phyloP scores from a whole-genome alignment of 192 early-diverging fungal genomes.

The Coemansia erecta region DNA sequence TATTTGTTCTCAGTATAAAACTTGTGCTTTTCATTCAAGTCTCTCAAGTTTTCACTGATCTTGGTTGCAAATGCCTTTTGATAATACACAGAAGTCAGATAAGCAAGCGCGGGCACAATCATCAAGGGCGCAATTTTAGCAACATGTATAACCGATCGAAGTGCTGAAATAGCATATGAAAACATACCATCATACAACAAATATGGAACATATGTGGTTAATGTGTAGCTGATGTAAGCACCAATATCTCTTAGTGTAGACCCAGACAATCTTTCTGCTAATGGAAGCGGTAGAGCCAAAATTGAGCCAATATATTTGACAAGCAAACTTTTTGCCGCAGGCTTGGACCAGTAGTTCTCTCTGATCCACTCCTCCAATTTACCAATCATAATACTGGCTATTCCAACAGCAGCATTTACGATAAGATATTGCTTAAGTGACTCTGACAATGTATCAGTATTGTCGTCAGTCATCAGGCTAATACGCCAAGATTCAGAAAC shows the following conservation, averaged over 20 bases:
- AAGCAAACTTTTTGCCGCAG: neutral
- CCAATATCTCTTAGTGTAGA: neutral
- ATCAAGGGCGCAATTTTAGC: too few species aligned
- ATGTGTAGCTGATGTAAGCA: neutral
- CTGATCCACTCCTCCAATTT: neutral
- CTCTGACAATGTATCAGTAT: neutral
- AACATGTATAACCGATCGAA: too few species aligned
- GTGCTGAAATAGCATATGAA: neutral
- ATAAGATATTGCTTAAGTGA: conserved; percentile 1
- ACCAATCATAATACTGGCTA: neutral
- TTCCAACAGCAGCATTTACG: neutral
- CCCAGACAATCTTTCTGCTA: neutral
- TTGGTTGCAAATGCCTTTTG: too few species aligned
- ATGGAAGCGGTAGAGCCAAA: neutral
- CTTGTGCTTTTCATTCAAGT: too few species aligned
- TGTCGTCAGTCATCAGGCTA: neutral
- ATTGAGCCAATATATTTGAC: neutral
- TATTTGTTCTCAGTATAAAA: too few species aligned
- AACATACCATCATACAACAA: neutral
- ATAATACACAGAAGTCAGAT: too few species aligned
- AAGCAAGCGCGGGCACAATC: too few species aligned
- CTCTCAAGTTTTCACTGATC: too few species aligned
- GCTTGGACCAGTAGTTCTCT: neutral
- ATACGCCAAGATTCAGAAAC: neutral
- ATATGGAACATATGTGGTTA: neutral